Evolutionary conservation across 2,329 filamentous ascomycete species (phyloP).

Genomic region (Cyclaneusma minus): DNA sequence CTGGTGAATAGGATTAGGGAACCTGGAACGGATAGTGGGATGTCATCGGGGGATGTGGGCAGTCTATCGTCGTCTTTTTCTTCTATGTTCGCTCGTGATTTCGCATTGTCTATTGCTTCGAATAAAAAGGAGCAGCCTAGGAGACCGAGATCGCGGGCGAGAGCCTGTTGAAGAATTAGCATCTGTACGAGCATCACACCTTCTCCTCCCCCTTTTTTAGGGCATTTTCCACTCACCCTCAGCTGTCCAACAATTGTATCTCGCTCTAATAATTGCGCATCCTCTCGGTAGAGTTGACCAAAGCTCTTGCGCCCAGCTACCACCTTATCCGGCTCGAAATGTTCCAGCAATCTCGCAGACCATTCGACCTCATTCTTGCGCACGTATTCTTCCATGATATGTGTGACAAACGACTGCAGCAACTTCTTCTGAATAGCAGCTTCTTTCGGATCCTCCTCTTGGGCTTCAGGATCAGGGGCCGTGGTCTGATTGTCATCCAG

Average conservation of each 20-base stretch:
- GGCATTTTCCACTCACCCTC: slow-evolving; percentile 40
- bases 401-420: slow-evolving; percentile 63
- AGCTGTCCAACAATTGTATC: slow-evolving; percentile 59
- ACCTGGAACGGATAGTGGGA: slow-evolving; percentile 43
- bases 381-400: slow-evolving; percentile 60
- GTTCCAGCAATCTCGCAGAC: slow-evolving; percentile 52
- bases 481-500: slow-evolving; percentile 18
- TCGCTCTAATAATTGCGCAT: slow-evolving; percentile 42
- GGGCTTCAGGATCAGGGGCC: slow-evolving; percentile 46
- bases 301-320: slow-evolving; percentile 46
- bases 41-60: slow-evolving; percentile 30
- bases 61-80: slow-evolving; percentile 29
- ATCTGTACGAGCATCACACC: slow-evolving; percentile 5
- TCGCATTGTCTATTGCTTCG: slow-evolving; percentile 28
- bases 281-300: slow-evolving; percentile 47
- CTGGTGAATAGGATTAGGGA: slow-evolving; percentile 43
- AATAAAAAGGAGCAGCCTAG: slow-evolving; percentile 25
- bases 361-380: slow-evolving; percentile 43
- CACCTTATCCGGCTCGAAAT: slow-evolving; percentile 45
- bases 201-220: background rate
- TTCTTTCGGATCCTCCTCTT: slow-evolving; percentile 39
- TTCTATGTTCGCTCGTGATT: slow-evolving; percentile 21
- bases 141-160: slow-evolving; percentile 43
- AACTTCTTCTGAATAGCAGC: slow-evolving; percentile 45
- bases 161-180: slow-evolving; percentile 11